Conservation (phyloP, 2,329 filamentous ascomycete species). For the Beauveria pseudobassiana region DNA sequence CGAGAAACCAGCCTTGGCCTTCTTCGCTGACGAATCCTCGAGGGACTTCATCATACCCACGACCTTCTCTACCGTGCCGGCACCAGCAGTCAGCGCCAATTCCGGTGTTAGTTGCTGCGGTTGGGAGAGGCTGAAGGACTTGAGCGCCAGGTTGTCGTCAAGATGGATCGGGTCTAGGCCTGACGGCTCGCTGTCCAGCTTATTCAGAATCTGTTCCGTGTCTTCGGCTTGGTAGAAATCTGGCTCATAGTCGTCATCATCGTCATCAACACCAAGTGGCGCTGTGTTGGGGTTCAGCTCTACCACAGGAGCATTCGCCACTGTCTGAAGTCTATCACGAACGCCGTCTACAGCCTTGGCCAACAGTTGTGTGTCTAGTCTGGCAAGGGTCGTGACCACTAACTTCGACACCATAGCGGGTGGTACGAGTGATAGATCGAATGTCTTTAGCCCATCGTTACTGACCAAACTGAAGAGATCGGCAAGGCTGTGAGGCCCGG, state of each 20-base stretch:
- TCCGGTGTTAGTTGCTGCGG: slow-evolving; percentile 67
- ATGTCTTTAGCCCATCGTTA: slow-evolving; percentile 65
- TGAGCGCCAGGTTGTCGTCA: slow-evolving; percentile 51
- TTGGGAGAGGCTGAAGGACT: slow-evolving; percentile 71
- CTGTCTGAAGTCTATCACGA: slow-evolving; percentile 39
- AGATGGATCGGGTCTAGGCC: slow-evolving; percentile 27
- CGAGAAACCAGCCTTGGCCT: slow-evolving; percentile 67
- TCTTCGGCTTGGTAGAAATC: slow-evolving; percentile 74
- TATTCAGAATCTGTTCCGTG: slow-evolving; percentile 69
- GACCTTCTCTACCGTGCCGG: slow-evolving; percentile 66
- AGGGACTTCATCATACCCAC: slow-evolving; percentile 69
- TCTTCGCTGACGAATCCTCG: slow-evolving; percentile 57
- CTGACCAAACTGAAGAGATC: slow-evolving; percentile 79
- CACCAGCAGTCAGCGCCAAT: slow-evolving; percentile 65
- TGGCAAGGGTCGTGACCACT: slow-evolving; percentile 67
- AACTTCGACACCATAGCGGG: slow-evolving; percentile 71
- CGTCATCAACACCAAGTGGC: slow-evolving; percentile 63
- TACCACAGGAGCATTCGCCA: slow-evolving; percentile 38
- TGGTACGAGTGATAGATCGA: slow-evolving; percentile 77
- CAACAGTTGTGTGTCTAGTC: slow-evolving; percentile 61
- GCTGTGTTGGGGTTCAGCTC: slow-evolving; percentile 50
- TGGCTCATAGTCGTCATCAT: slow-evolving; percentile 83
- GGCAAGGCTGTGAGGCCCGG: slow-evolving; percentile 70
- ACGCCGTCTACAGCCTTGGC: slow-evolving; percentile 64
- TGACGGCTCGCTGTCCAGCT: slow-evolving; percentile 62